A percentile compares a stretch with the other conserved stretches of the same genome.
These are phyloP conservation scores for Elymus sibiricus DNA, from an alignment of 176 grass and related monocot species.

Conservation along the genomic window DNA sequence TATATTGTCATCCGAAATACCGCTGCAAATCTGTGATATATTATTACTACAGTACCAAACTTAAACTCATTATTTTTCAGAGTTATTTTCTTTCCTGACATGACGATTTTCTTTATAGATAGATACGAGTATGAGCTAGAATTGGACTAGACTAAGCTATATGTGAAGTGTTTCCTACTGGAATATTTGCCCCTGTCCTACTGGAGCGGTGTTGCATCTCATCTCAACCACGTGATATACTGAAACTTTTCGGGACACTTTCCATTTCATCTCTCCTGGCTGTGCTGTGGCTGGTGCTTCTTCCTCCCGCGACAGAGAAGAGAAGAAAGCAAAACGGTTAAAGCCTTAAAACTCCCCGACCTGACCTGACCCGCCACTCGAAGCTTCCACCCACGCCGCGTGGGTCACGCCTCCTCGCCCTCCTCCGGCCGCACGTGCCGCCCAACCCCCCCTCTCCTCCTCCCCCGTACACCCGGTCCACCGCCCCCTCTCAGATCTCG, in stretches of 20 bases:
- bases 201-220: not conserved
- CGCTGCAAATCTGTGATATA: not conserved
- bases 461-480: conserved; percentile 26
- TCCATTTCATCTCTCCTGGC: not conserved
- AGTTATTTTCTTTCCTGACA: no score
- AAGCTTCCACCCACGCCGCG: conserved; percentile 36
- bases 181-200: not conserved
- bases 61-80: no score
- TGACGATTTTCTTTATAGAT: not conserved
- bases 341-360: not conserved
- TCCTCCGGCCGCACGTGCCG: conserved; percentile 41
- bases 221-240: not conserved
- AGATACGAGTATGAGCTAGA: not conserved
- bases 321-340: conserved; percentile 23
- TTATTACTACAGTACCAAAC: no score
- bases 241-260: not conserved
- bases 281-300: not conserved
- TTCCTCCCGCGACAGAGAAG: not conserved
- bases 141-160: not conserved
- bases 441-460: not conserved
- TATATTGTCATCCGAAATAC: not conserved
- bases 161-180: not conserved
- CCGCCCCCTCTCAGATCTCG: conserved; percentile 33
- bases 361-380: conserved; percentile 22
- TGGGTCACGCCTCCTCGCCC: not conserved